Conservation (phyloP, 805 yeast genomes). For the Yarrowia sp. region DNA sequence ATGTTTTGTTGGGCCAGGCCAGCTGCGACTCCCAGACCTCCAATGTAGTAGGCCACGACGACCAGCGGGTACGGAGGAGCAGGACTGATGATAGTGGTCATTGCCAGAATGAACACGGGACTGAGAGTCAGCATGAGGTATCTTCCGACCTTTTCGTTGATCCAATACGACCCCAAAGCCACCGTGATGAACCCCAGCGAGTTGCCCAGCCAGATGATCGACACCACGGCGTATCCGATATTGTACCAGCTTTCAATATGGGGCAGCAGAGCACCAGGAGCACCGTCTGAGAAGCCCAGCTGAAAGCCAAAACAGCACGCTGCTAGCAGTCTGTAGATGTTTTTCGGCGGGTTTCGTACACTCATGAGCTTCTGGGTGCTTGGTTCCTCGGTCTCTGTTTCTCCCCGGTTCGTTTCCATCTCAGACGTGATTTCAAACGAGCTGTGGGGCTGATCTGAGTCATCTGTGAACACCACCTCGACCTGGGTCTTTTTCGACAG, state of each 20-base stretch:
- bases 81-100: slow-evolving; percentile 24
- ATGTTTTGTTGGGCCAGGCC: slow-evolving; percentile 31
- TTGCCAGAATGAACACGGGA: slow-evolving; percentile 22
- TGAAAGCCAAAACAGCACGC: slow-evolving; percentile 28
- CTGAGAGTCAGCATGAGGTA: slow-evolving; percentile 16
- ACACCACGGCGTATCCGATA: slow-evolving; percentile 26
- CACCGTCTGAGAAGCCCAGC: slow-evolving; percentile 24
- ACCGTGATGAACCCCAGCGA: slow-evolving; percentile 31
- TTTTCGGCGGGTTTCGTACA: slow-evolving; percentile 11
- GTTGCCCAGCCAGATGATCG: slow-evolving; percentile 33
- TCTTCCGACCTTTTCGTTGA: slow-evolving; percentile 23
- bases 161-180: slow-evolving; percentile 20
- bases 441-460: not conserved
- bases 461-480: slow-evolving; percentile 1
- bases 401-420: not conserved
- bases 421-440: slow-evolving; percentile 3
- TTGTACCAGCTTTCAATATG: slow-evolving; percentile 31
- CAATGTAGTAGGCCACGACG: slow-evolving; percentile 17
- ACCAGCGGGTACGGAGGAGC: slow-evolving; percentile 22
- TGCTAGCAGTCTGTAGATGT: slow-evolving; percentile 11
- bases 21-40: slow-evolving; percentile 20
- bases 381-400: not conserved
- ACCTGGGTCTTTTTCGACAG: not conserved
- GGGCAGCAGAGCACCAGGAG: slow-evolving; percentile 33
- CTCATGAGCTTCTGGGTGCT: slow-evolving; percentile 2